These are phyloP conservation scores for Syzygium malaccense DNA, from an alignment of 441 rosid species.

Conservation along the genomic window DNA sequence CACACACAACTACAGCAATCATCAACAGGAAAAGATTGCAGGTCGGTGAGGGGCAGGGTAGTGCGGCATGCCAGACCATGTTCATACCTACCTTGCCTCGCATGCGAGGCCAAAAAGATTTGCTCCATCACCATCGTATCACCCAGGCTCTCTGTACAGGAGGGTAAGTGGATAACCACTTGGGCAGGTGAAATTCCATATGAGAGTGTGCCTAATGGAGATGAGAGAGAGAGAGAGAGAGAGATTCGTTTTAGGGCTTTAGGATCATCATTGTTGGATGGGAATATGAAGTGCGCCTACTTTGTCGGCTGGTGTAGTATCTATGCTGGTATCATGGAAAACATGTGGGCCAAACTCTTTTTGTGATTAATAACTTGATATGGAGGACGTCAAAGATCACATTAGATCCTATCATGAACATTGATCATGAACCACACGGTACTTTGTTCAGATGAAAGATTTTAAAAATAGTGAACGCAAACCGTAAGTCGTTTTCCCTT, in stretches of 20 bases:
- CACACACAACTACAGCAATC: accelerated
- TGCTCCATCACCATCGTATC: neutral
- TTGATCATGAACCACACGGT: neutral
- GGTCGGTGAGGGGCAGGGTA: neutral
- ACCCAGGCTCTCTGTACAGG: neutral
- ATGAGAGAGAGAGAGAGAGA: neutral
- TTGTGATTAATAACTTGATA: neutral
- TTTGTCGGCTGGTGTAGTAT: neutral
- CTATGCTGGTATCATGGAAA: neutral
- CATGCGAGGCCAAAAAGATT: neutral
- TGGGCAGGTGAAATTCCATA: neutral
- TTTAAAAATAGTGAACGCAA: neutral
- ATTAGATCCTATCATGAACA: neutral
- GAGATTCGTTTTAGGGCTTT: neutral
- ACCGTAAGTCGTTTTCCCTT: neutral
- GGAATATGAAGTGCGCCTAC: neutral
- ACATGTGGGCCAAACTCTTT: neutral
- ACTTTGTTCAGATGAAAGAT: neutral
- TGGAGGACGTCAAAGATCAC: neutral
- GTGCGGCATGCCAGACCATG: neutral
- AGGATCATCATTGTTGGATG: neutral
- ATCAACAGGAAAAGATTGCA: neutral
- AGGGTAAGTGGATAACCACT: neutral
- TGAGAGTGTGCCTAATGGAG: neutral
- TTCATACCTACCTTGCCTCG: neutral